A percentile compares a stretch with the other conserved stretches of the same genome.
These are phyloP conservation scores for Quercus agrifolia DNA, from an alignment of 306 rosid genomes.

Conservation along the genomic window DNA sequence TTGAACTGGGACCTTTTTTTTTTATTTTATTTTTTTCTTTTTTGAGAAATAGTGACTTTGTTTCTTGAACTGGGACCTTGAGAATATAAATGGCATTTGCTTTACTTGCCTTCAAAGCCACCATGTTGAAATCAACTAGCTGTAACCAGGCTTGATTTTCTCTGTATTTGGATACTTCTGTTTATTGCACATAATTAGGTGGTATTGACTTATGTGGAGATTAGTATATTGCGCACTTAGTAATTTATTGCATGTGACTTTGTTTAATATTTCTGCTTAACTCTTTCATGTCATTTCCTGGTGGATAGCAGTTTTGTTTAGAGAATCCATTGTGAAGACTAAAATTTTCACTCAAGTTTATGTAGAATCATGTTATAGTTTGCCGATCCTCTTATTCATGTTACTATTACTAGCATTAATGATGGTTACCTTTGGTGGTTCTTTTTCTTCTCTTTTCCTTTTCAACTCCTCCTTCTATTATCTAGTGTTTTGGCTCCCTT, in stretches of 20 bases:
- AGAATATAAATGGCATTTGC: not conserved
- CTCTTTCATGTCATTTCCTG: not conserved
- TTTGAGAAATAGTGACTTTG: too few relatives aligned
- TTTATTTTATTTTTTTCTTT: too few relatives aligned
- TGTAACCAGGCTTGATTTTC: too few relatives aligned
- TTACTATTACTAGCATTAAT: not conserved
- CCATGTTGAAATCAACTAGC: not conserved
- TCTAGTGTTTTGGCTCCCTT: not conserved
- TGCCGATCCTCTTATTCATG: not conserved
- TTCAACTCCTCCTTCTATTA: not conserved
- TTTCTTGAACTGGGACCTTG: not conserved
- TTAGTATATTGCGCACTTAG: too few relatives aligned
- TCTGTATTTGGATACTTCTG: not conserved
- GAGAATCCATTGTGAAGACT: not conserved
- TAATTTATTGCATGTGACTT: not conserved
- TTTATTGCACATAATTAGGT: too few relatives aligned
- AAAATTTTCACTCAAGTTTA: not conserved
- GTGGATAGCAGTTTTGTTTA: not conserved
- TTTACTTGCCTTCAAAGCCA: not conserved
- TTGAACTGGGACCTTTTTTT: not conserved
- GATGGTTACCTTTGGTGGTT: not conserved
- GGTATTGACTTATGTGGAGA: too few relatives aligned
- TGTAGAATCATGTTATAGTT: not conserved
- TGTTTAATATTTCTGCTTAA: not conserved
- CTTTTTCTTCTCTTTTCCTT: not conserved